A percentile compares a stretch with the other conserved stretches of the same genome.
Evolutionary conservation across 441 rosid genomes (phyloP).

Genomic region (Syzygium malaccense): DNA sequence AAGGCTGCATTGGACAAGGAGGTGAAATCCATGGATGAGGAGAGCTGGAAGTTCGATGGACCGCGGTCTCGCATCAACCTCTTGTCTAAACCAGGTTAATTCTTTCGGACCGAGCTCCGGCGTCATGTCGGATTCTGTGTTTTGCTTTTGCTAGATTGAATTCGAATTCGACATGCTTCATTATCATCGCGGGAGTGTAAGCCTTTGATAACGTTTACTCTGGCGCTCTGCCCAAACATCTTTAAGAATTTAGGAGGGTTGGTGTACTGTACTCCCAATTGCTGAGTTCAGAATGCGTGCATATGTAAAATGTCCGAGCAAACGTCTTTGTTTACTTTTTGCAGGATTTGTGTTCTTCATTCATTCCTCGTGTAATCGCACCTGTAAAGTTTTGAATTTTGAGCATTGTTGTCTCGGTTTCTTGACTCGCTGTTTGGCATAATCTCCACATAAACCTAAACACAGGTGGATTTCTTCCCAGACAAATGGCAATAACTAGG

Average conservation of each 20-base stretch:
- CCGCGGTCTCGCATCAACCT: slow-evolving; percentile 86
- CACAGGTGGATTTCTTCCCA: slow-evolving; percentile 35
- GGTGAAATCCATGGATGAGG: slow-evolving; percentile 90
- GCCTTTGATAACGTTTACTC: neutral
- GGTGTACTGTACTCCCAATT: neutral
- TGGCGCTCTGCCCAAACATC: neutral
- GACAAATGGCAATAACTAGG: slow-evolving; percentile 28
- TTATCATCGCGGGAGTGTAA: neutral
- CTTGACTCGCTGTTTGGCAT: neutral
- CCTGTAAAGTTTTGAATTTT: neutral
- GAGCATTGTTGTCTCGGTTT: neutral
- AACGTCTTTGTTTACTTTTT: neutral
- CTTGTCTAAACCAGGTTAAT: slow-evolving; percentile 63
- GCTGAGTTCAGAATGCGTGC: neutral
- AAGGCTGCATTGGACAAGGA: slow-evolving; percentile 64
- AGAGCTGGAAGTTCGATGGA: slow-evolving; percentile 88
- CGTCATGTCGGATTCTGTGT: neutral
- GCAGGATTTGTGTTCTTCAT: neutral
- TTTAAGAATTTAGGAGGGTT: neutral
- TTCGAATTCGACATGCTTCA: neutral
- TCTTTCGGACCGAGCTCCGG: neutral
- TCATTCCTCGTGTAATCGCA: neutral
- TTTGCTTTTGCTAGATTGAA: neutral
- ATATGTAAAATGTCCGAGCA: neutral
- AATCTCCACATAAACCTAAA: neutral